Evolutionary conservation across 2,329 filamentous ascomycete genomes (phyloP).

Genomic region (Pseudogymnoascus sp.): DNA sequence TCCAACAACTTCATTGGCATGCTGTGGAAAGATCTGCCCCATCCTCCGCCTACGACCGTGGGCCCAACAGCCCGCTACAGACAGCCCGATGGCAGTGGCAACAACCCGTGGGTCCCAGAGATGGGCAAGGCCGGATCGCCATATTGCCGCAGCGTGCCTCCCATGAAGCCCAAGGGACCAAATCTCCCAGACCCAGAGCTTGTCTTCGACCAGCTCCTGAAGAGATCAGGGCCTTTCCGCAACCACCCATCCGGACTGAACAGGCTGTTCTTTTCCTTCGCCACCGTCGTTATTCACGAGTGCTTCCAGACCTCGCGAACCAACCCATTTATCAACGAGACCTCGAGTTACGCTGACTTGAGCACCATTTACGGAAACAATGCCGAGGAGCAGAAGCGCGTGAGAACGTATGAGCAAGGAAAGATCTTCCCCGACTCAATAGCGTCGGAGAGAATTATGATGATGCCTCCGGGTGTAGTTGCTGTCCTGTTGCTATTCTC

Average conservation of each 20-base stretch:
- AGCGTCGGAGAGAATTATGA: constrained; percentile 39
- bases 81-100: constrained; percentile 37
- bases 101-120: constrained; percentile 42
- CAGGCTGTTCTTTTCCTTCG: constrained; percentile 40
- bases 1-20: constrained; percentile 44
- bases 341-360: constrained; percentile 40
- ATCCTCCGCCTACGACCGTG: constrained; percentile 39
- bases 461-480: constrained; percentile 40
- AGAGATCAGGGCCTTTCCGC: constrained; percentile 34
- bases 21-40: constrained; percentile 46
- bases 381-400: constrained; percentile 33
- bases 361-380: constrained; percentile 40
- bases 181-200: constrained; percentile 41
- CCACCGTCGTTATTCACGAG: constrained; percentile 41
- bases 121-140: constrained; percentile 45
- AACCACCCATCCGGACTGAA: constrained; percentile 39
- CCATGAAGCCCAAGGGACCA: constrained; percentile 41
- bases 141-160: constrained; percentile 38
- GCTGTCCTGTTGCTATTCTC: constrained; percentile 37
- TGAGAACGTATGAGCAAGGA: constrained; percentile 38
- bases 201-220: constrained; percentile 39
- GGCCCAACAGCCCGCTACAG: constrained; percentile 39
- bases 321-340: constrained; percentile 38
- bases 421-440: constrained; percentile 37
- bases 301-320: constrained; percentile 37